These are phyloP conservation scores for Tuber aestivum DNA, from an alignment of 495 filamentous ascomycete genomes.

Conservation along the genomic window DNA sequence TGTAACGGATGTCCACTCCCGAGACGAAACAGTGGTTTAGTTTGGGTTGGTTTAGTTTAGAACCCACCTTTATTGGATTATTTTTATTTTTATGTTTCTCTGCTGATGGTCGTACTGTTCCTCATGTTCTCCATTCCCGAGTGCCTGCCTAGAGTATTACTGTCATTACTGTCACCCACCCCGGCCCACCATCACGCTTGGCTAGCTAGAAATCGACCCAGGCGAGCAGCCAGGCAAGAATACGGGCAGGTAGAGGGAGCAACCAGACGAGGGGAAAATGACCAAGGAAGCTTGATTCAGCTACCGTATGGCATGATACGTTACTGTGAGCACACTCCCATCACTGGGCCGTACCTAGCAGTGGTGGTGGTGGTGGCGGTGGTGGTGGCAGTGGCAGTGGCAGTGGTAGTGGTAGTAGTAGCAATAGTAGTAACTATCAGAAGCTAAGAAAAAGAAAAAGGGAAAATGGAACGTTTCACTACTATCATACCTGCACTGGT, in stretches of 20 bases:
- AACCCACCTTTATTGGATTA: neutral
- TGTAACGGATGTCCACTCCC: neutral
- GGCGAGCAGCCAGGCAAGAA: neutral
- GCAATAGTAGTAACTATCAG: neutral
- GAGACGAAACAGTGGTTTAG: neutral
- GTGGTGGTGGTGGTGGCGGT: neutral
- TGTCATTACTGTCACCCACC: neutral
- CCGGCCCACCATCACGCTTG: neutral
- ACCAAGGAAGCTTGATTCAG: neutral
- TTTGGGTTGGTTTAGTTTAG: neutral
- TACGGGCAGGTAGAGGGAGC: neutral
- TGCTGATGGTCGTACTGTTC: neutral
- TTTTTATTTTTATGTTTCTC: neutral
- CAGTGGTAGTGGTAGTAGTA: neutral
- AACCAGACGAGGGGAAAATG: neutral
- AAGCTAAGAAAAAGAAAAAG: slow-evolving; percentile 2
- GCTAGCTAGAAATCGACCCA: neutral
- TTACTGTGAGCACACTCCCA: neutral
- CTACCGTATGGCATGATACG: neutral
- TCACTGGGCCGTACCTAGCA: neutral
- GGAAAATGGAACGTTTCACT: neutral
- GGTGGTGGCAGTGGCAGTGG: neutral
- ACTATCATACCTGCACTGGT: too few species aligned
- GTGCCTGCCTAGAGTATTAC: neutral
- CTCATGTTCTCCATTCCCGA: neutral